Percentiles rank a stretch among this genome's conserved stretches.
phyloP scores from a whole-genome alignment of 202 grass and related monocot genomes.

The Saccharum hybrid region DNA sequence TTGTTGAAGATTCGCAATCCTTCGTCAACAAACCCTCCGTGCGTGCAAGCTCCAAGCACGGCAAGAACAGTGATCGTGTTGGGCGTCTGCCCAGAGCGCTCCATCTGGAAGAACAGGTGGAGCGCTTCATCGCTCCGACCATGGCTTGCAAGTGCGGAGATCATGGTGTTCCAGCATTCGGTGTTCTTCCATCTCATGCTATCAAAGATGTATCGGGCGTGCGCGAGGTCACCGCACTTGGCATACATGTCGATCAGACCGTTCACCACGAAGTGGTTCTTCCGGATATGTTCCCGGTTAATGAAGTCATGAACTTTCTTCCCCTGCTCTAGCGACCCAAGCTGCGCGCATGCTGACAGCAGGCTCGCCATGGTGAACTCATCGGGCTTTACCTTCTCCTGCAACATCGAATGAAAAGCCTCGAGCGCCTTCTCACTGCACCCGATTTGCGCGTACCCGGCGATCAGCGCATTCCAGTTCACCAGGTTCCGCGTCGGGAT shows the following conservation, averaged over 20 bases:
- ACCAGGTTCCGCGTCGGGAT: conserved; percentile 59
- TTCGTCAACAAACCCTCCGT: conserved; percentile 65
- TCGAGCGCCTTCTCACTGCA: conserved; percentile 50
- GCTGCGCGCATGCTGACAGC: conserved; percentile 67
- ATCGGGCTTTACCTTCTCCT: conserved; percentile 47
- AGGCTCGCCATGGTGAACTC: conserved; percentile 60
- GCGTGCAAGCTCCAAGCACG: conserved; percentile 66
- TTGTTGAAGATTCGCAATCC: conserved; percentile 58
- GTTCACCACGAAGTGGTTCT: conserved; percentile 65
- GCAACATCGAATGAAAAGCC: conserved; percentile 49
- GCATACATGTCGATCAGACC: conserved; percentile 70
- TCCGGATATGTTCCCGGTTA: conserved; percentile 45
- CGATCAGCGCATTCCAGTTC: conserved; percentile 63
- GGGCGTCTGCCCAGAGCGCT: conserved; percentile 47
- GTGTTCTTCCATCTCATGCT: conserved; percentile 51
- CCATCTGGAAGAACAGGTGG: conserved; percentile 56
- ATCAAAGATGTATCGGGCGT: conserved; percentile 52
- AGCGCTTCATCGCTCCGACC: conserved; percentile 50
- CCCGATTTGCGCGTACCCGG: conserved; percentile 54
- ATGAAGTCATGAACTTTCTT: conserved; percentile 59
- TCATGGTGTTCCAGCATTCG: conserved; percentile 72
- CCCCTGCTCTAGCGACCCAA: conserved; percentile 54
- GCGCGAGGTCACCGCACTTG: conserved; percentile 60
- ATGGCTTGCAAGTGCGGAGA: conserved; percentile 66
- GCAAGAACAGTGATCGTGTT: conserved; percentile 56